Conservation (phyloP, 768 basidiomycete genomes). For the Sarcodon sp. region DNA sequence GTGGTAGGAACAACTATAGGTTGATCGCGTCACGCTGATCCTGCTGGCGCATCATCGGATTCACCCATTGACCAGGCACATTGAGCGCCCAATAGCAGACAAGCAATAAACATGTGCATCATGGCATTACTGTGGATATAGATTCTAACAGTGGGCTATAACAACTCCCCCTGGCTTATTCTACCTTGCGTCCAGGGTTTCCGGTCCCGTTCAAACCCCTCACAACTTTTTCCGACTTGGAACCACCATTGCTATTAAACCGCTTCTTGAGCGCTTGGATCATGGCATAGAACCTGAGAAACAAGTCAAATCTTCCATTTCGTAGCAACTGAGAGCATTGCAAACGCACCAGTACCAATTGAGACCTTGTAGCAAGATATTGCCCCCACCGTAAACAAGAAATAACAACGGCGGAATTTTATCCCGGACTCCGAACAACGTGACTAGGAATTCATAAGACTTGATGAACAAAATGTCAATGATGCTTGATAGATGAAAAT, state of each 20-base stretch:
- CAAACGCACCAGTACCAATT: slow-evolving; percentile 63
- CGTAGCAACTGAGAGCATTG: neutral
- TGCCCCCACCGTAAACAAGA: slow-evolving; percentile 39
- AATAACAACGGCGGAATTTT: slow-evolving; percentile 38
- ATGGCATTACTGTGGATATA: too few species aligned
- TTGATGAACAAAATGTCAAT: neutral
- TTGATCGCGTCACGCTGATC: too few species aligned
- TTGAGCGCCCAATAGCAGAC: too few species aligned
- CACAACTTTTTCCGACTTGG: too few species aligned
- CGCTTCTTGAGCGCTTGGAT: neutral
- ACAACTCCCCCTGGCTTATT: too few species aligned
- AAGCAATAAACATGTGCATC: too few species aligned
- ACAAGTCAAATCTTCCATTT: neutral
- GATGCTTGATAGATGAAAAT: slow-evolving; percentile 19
- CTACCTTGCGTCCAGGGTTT: too few species aligned
- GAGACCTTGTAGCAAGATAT: slow-evolving; percentile 52
- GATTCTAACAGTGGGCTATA: too few species aligned
- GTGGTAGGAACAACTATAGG: too few species aligned
- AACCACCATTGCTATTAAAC: neutral
- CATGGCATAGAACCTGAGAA: neutral
- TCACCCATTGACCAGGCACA: too few species aligned
- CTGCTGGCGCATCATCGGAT: too few species aligned
- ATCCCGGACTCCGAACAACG: slow-evolving; percentile 39
- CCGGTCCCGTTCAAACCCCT: too few species aligned
- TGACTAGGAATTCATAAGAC: slow-evolving; percentile 34